Evolutionary conservation across 306 rosid species (phyloP).

Genomic region (Citrullus mucosospermus): DNA sequence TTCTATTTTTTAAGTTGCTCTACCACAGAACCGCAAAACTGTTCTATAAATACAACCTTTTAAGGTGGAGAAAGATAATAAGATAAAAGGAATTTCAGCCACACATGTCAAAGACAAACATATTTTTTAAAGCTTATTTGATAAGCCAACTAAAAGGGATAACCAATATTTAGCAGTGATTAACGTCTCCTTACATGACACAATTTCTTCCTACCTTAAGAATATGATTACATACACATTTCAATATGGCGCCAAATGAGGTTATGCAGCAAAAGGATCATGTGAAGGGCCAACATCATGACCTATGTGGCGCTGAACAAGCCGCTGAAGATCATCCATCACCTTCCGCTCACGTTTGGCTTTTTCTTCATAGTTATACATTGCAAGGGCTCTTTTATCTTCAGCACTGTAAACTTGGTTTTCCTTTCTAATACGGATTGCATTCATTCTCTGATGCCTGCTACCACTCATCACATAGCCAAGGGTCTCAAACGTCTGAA

Average conservation of each 20-base stretch:
- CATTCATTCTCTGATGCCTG: constrained; percentile 98
- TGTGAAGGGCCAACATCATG: constrained; percentile 96
- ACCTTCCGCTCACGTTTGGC: constrained; percentile 90
- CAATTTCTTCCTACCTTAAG: background rate
- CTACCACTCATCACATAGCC: constrained; percentile 99
- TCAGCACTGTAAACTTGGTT: constrained; percentile 98
- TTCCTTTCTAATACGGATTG: constrained; percentile 92
- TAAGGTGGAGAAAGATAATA: background rate
- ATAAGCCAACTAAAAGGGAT: background rate
- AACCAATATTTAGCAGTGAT: background rate
- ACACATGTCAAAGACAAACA: background rate
- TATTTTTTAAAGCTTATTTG: background rate
- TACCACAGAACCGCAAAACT: background rate
- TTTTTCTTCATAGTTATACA: constrained; percentile 94
- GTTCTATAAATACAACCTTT: background rate
- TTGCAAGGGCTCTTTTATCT: constrained; percentile 92
- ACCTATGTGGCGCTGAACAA: constrained; percentile 92
- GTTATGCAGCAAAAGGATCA: constrained; percentile 18
- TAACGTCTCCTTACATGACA: background rate
- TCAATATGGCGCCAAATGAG: background rate
- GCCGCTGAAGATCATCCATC: constrained; percentile 93
- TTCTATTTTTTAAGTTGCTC: background rate
- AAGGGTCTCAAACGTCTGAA: constrained; percentile 66
- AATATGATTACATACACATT: background rate
- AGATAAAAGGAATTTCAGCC: background rate